Evolutionary conservation across 371 early-diverging fungal genomes (phyloP).

Genomic region (Dichotomocladium elegans): DNA sequence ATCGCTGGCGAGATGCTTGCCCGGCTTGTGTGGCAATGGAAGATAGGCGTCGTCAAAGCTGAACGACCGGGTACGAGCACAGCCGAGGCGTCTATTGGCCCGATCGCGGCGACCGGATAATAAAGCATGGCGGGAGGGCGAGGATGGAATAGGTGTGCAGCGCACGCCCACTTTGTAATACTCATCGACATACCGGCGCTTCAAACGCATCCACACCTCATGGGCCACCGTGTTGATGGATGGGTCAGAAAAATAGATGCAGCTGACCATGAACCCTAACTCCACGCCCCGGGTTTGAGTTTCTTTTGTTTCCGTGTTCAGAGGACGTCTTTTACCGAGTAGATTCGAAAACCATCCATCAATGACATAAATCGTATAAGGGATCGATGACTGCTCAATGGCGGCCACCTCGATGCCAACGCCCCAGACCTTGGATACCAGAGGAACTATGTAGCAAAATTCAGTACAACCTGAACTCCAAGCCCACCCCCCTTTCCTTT

Average conservation of each 20-base stretch:
- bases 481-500: not conserved
- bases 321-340: not conserved
- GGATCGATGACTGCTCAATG: not conserved
- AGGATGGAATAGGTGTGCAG: no score
- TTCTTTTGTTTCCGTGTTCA: not conserved
- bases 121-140: no score
- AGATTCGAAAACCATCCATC: not conserved
- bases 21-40: no score
- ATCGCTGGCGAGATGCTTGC: no score
- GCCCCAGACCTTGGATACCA: slow-evolving; percentile 28
- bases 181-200: not conserved
- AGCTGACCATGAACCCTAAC: slow-evolving; percentile 28
- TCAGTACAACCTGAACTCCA: not conserved
- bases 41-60: not conserved
- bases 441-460: slow-evolving; percentile 15
- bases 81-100: no score
- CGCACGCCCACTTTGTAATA: not conserved
- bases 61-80: no score
- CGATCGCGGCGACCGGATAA: no score
- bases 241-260: slow-evolving; percentile 31
- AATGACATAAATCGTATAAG: not conserved
- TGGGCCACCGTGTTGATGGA: slow-evolving; percentile 14
- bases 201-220: not conserved
- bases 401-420: slow-evolving; percentile 20
- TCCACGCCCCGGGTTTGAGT: not conserved